Base-by-base conservation (phyloP, 805 yeast species). In the Millerago galiae region DNA sequence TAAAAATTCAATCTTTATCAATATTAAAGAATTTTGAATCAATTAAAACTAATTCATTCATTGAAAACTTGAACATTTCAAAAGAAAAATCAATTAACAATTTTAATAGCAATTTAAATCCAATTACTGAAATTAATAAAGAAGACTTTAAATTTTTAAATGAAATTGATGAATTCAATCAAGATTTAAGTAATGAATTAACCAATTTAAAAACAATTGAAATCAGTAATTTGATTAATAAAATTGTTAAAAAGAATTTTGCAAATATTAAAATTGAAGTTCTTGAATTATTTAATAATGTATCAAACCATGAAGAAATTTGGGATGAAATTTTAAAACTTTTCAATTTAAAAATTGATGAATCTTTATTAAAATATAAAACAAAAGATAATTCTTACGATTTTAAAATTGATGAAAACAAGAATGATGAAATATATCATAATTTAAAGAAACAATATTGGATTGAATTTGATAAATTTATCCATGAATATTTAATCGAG, bases 391-490 rank as follows among this genome's bases (percentile, higher is more conserved):
- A 55, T 0, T 21, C 24, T 21, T 72, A 63, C 50, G 89, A 87
- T 54, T 85, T 88, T 51, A 76, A 75, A 21, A 62, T 89, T 8
- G 96, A 93, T 0, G 68, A 79, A 2, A 70, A 61, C 3, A 67
- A 66, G 21, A 80, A 79, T 51, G 45, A 47, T 2, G 52, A 55
- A 2, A 69, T 77, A 1, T 59, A 64, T 8, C 52, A 55, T n/a
- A 66, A 65, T 30, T 65, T 88, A 31, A 66, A 71, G 35, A 68
- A 66, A 50, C 62, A 66, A 28, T 74, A 86, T 3, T 91, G 98
- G 97, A 59, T 63, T 26, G 63, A 68, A 21, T 75, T 89, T 47
- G 71, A 77, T 45, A 71, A 68, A 9, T 67, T 75, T 21, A 68
- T 83, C 35, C 81, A 73, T 51, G 83, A 82, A 43, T 72, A 75